Conservation (phyloP, 2,329 filamentous ascomycete species). For the Scortechinia acanthostroma region DNA sequence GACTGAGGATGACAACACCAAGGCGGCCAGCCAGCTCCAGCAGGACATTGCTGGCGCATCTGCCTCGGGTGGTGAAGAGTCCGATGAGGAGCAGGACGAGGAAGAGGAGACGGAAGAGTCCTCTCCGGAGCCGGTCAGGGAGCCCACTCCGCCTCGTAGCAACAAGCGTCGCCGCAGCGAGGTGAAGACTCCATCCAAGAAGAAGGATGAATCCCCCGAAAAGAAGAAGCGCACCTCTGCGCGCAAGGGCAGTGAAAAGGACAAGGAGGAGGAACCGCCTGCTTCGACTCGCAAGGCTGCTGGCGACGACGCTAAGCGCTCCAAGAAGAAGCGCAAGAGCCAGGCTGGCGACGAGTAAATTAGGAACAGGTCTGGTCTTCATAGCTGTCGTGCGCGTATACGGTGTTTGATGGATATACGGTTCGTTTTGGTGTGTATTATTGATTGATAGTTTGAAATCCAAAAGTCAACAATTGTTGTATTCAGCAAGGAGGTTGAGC, state of each 20-base stretch:
- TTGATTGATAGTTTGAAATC: too few relatives aligned
- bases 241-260: neutral
- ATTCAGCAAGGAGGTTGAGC: too few relatives aligned
- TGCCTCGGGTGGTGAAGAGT: too few relatives aligned
- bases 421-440: too few relatives aligned
- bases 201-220: neutral
- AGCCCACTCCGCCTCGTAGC: neutral
- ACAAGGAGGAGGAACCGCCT: neutral
- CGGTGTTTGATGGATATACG: too few relatives aligned
- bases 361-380: too few relatives aligned
- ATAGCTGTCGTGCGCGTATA: too few relatives aligned
- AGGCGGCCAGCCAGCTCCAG: conserved; percentile 1
- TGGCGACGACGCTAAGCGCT: neutral
- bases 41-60: neutral
- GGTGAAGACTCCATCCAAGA: neutral
- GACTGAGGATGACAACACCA: neutral
- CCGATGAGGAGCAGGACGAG: neutral
- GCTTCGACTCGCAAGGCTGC: neutral
- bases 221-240: neutral
- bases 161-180: neutral
- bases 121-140: neutral
- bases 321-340: neutral
- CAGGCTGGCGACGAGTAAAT: neutral
- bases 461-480: too few relatives aligned
- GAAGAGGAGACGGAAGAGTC: neutral